Percentiles rank a stretch among this genome's conserved stretches.
Evolutionary conservation across 73 alveolate species (phyloP).

Genomic region (Paramecium tetraurelia): DNA sequence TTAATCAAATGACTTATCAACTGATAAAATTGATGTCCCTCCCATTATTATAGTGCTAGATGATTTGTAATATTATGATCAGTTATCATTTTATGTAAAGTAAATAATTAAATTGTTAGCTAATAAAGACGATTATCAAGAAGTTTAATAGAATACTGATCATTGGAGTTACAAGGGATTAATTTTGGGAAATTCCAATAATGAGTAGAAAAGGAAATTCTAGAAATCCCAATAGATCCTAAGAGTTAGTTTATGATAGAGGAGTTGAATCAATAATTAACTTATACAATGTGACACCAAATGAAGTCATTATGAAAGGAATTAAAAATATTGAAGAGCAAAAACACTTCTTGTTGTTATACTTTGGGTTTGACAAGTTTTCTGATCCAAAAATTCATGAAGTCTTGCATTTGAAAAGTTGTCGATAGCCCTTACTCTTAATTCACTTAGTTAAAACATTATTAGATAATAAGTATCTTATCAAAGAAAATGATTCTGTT

Average conservation of each 20-base stretch:
- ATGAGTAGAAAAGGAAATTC: conserved; percentile 21
- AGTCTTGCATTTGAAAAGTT: conserved; percentile 52
- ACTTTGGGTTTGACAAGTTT: neutral
- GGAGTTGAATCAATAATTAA: conserved; percentile 13
- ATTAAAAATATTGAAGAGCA: neutral
- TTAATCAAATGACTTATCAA: neutral
- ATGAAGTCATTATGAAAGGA: neutral
- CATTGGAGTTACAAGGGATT: conserved; percentile 30
- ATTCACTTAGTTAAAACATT: conserved; percentile 31
- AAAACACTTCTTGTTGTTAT: neutral
- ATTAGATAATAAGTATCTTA: neutral
- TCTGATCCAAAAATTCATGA: neutral
- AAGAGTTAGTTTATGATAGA: neutral
- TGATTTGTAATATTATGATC: conserved; percentile 59
- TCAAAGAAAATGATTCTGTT: conserved; percentile 35
- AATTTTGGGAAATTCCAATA: conserved; percentile 50
- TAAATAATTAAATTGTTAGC: neutral
- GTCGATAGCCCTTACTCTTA: conserved; percentile 30
- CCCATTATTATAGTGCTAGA: conserved; percentile 43
- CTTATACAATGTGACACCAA: neutral
- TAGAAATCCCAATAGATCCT: neutral
- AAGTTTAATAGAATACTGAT: conserved; percentile 46
- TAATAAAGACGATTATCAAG: conserved; percentile 19
- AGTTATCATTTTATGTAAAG: conserved; percentile 18
- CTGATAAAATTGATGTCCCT: conserved; percentile 14